phyloP scores from a whole-genome alignment of 371 early-diverging fungal genomes.

The Dichotomocladium elegans region DNA sequence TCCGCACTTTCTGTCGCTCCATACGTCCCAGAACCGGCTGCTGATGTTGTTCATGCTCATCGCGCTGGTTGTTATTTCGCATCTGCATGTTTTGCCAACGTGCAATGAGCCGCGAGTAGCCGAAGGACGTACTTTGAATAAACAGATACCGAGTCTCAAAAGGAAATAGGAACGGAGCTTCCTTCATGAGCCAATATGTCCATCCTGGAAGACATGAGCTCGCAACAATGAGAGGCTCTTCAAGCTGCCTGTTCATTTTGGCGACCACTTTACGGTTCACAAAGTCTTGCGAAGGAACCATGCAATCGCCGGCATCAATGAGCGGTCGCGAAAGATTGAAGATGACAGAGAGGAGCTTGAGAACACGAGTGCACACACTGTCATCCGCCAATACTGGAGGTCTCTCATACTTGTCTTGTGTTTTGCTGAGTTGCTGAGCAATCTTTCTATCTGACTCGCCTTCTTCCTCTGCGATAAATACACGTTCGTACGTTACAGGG shows the following conservation, averaged over 20 bases:
- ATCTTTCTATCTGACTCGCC: slow-evolving; percentile 2
- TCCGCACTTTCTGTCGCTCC: slow-evolving; percentile 80
- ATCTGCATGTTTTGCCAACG: slow-evolving; percentile 54
- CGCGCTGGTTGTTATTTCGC: slow-evolving; percentile 28
- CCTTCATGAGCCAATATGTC: slow-evolving; percentile 60
- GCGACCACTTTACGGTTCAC: slow-evolving; percentile 77
- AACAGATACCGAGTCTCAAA: slow-evolving; percentile 80
- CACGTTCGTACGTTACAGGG: slow-evolving; percentile 49
- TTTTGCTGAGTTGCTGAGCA: slow-evolving; percentile 13
- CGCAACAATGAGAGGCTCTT: slow-evolving; percentile 86
- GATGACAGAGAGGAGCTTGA: slow-evolving; percentile 51
- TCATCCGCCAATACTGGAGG: slow-evolving; percentile 20
- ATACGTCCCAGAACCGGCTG: slow-evolving; percentile 64
- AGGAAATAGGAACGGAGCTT: slow-evolving; percentile 80
- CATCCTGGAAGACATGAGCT: slow-evolving; percentile 78
- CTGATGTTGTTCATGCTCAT: slow-evolving; percentile 21
- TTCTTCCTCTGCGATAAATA: slow-evolving; percentile 20
- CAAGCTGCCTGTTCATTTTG: slow-evolving; percentile 80
- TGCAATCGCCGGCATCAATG: slow-evolving; percentile 12
- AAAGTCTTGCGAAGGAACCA: slow-evolving; percentile 54
- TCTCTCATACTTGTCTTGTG: background rate
- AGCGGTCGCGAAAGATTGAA: slow-evolving; percentile 9
- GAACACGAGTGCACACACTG: slow-evolving; percentile 35
- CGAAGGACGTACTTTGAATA: slow-evolving; percentile 82
- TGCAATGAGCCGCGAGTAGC: slow-evolving; percentile 73